Conservation (phyloP, 768 basidiomycete genomes). For the Boletus subcaerulescens region DNA sequence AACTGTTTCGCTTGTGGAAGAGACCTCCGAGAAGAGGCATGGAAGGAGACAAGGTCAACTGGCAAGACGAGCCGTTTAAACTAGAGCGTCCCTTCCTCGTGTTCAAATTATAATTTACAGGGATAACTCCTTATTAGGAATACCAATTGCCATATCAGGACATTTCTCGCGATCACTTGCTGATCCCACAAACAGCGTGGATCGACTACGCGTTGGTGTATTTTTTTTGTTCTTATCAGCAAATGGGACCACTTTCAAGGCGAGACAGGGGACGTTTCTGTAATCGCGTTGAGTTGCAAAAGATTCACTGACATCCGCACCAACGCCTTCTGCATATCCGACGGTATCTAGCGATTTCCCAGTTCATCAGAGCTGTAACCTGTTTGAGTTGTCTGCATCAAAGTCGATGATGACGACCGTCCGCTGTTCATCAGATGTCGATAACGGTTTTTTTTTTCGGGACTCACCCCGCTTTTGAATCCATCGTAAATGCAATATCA, state of each 20-base stretch:
- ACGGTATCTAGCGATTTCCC: background rate
- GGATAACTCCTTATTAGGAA: conserved; percentile 15
- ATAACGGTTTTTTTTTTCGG: too few species aligned
- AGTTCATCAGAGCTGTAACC: background rate
- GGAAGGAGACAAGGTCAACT: background rate
- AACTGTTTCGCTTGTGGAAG: conserved; percentile 20
- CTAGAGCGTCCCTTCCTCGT: conserved; percentile 2
- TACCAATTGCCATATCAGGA: background rate
- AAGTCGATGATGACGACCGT: conserved; percentile 25
- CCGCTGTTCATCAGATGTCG: conserved; percentile 19
- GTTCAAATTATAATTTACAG: background rate
- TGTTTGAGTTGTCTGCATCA: background rate
- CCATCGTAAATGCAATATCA: conserved; percentile 12
- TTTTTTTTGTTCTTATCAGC: too few species aligned
- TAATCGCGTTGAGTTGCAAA: too few species aligned
- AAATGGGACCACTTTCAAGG: background rate
- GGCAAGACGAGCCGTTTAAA: conserved; percentile 1
- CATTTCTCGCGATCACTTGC: background rate
- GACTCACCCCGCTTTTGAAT: conserved; percentile 20
- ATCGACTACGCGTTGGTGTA: too few species aligned
- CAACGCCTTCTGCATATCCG: conserved; percentile 15
- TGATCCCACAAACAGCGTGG: too few species aligned
- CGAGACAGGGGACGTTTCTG: too few species aligned
- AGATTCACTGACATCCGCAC: conserved; percentile 24
- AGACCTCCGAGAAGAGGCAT: conserved; percentile 32